These are phyloP conservation scores for Exserohilum turcica DNA, from an alignment of 2,329 filamentous ascomycete species.

Conservation along the genomic window DNA sequence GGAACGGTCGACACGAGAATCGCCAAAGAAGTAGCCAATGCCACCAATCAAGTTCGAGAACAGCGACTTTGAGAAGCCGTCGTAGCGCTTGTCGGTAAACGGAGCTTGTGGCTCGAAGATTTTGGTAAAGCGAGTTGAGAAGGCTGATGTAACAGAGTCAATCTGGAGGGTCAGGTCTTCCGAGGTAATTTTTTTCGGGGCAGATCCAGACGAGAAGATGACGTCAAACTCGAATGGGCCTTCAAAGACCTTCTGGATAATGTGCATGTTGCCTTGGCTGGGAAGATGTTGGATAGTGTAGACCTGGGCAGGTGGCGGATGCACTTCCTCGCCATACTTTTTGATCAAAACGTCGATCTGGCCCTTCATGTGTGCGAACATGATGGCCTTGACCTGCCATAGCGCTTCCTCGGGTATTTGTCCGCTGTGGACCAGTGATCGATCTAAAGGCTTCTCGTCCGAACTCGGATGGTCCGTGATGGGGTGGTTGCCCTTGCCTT, in stretches of 20 bases:
- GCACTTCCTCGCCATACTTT: constrained; percentile 63
- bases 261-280: constrained; percentile 76
- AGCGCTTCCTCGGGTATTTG: constrained; percentile 68
- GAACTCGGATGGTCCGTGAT: constrained; percentile 66
- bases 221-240: constrained; percentile 92
- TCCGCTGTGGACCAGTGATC: constrained; percentile 76
- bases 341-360: constrained; percentile 64
- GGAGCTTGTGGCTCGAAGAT: constrained; percentile 76
- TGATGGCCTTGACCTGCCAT: constrained; percentile 80
- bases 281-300: constrained; percentile 77
- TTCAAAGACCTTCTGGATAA: constrained; percentile 90
- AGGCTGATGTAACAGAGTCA: constrained; percentile 67
- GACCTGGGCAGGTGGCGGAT: constrained; percentile 81
- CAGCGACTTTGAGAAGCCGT: constrained; percentile 82
- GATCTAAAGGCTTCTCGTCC: constrained; percentile 71
- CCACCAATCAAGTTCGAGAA: constrained; percentile 94
- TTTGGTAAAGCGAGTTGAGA: constrained; percentile 74
- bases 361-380: constrained; percentile 68
- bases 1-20: constrained; percentile 86
- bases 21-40: constrained; percentile 92
- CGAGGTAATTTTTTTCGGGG: constrained; percentile 57
- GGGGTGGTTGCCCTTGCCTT: constrained; percentile 68
- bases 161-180: constrained; percentile 74
- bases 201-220: constrained; percentile 81
- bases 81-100: constrained; percentile 74